Evolutionary conservation across 306 rosid species (phyloP), one percentile per base, ranked within the genome.

Genomic region (Glycyrrhiza uralensis): DNA sequence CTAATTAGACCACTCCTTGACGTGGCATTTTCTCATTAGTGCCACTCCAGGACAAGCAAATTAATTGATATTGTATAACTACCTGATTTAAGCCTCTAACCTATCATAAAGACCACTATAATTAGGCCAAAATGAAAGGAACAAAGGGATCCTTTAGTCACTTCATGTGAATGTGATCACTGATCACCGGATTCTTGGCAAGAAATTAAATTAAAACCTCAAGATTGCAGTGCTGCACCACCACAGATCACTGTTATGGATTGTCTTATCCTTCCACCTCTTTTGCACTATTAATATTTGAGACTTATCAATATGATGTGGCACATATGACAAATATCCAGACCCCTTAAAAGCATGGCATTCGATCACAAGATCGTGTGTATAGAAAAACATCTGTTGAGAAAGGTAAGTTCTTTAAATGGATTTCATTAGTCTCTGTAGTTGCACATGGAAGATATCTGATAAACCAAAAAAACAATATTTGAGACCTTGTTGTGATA

Each of bases 51-150:
- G 76, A 64, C 78, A 67, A 82, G 41, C 76, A 41, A 67, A 50
- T 41, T 66, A 69, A 63, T 72, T 68, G 71, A 36, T 68, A 58
- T 39, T 62, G 29, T 20, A 32, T 86, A 84, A 86, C 86, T 55
- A 74, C 83, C 68, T 75, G 80, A 81, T 64, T 46, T 32, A 22
- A 75, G 74, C 68, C 54, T 12, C 83, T 80, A 67, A 78, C 76
- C 76, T 70, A 33, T 26, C 79, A 41, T 69, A 73, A 76, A 77
- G 79, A 81, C 30, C 2, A 36, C 56, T 51, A 76, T 81, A 66
- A 81, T 78, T 75, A 78, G 67, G 61, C 65, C 33, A 32, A 42
- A 11, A 45, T 29, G 66, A 77, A 69, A 75, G 63, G 28, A 29
- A 26, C 23, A 52, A 67, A n/a, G 54, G 82, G 82, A 54, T 80